Evolutionary conservation across 257 asterid species (phyloP).

Genomic region (Penstemon davidsonii): DNA sequence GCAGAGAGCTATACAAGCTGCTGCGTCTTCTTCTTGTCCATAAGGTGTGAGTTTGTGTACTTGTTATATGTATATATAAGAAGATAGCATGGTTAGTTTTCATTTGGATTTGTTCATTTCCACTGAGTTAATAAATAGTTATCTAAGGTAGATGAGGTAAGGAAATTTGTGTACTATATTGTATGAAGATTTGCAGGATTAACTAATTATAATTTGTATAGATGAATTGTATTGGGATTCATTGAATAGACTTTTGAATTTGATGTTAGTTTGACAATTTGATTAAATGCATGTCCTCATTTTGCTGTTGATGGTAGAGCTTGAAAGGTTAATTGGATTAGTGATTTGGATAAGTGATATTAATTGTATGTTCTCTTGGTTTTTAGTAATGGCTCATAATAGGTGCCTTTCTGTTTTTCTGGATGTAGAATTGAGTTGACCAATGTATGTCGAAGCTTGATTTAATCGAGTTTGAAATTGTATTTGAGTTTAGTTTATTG

Average conservation of each 20-base stretch:
- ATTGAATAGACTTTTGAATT: not conserved
- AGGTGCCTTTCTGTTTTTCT: no score
- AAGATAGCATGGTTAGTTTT: conserved; percentile 4
- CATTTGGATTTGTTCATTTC: conserved; percentile 3
- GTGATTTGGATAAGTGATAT: not conserved
- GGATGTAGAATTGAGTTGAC: no score
- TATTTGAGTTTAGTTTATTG: no score
- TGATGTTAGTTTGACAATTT: not conserved
- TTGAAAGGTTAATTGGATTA: not conserved
- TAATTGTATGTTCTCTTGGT: not conserved
- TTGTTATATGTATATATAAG: conserved; percentile 22
- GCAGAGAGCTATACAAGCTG: conserved; percentile 85
- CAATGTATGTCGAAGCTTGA: no score
- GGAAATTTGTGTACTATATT: not conserved
- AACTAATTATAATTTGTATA: not conserved
- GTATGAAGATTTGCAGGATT: conserved; percentile 9
- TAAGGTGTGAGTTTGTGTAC: conserved; percentile 29
- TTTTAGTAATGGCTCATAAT: not conserved
- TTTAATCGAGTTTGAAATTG: no score
- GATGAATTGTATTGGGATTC: not conserved
- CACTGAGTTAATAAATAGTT: not conserved
- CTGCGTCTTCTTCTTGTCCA: conserved; percentile 46
- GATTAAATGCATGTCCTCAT: not conserved
- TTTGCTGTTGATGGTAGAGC: not conserved
- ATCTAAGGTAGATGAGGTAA: not conserved